These are phyloP conservation scores for Poronia punctata DNA, from an alignment of 495 filamentous ascomycete species.

Conservation along the genomic window DNA sequence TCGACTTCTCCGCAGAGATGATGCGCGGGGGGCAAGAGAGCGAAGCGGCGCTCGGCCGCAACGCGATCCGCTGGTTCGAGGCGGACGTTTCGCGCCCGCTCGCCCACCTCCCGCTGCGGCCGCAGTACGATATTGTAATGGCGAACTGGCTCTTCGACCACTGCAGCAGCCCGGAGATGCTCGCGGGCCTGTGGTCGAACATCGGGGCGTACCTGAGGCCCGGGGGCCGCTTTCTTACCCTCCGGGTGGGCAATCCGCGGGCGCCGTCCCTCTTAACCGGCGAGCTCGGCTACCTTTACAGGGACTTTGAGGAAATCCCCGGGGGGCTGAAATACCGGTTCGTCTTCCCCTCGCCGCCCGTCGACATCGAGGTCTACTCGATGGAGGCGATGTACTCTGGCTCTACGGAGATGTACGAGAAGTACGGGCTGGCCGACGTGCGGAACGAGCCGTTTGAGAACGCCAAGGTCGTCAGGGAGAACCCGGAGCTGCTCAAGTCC, in stretches of 20 bases:
- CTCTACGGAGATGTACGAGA: slow-evolving; percentile 13
- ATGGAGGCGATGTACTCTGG: slow-evolving; percentile 12
- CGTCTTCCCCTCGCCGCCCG: not conserved
- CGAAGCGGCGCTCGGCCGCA: not conserved
- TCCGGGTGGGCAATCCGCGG: slow-evolving; percentile 10
- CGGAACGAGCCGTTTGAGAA: slow-evolving; percentile 15
- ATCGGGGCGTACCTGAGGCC: slow-evolving; percentile 18
- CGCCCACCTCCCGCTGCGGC: slow-evolving; percentile 12
- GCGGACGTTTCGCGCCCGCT: slow-evolving; percentile 20
- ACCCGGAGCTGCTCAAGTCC: slow-evolving; percentile 19
- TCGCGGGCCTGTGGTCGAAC: slow-evolving; percentile 27
- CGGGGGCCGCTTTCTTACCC: slow-evolving; percentile 20
- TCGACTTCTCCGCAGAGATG: slow-evolving; percentile 29
- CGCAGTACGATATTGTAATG: slow-evolving; percentile 26
- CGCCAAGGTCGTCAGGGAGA: slow-evolving; percentile 12
- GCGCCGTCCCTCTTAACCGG: slow-evolving; percentile 7
- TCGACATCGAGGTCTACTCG: slow-evolving; percentile 8
- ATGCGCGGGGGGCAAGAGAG: slow-evolving; percentile 10
- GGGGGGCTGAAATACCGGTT: slow-evolving; percentile 19
- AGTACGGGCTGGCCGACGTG: slow-evolving; percentile 17
- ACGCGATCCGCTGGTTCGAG: slow-evolving; percentile 12
- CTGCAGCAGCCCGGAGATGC: slow-evolving; percentile 11
- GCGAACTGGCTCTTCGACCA: slow-evolving; percentile 23
- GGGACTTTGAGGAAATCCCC: slow-evolving; percentile 10
- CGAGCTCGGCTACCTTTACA: slow-evolving; percentile 18